A percentile compares a stretch with the other conserved stretches of the same genome.
Evolutionary conservation across 139 green algal species (phyloP).

Genomic region (Ettlia oleoabundans): DNA sequence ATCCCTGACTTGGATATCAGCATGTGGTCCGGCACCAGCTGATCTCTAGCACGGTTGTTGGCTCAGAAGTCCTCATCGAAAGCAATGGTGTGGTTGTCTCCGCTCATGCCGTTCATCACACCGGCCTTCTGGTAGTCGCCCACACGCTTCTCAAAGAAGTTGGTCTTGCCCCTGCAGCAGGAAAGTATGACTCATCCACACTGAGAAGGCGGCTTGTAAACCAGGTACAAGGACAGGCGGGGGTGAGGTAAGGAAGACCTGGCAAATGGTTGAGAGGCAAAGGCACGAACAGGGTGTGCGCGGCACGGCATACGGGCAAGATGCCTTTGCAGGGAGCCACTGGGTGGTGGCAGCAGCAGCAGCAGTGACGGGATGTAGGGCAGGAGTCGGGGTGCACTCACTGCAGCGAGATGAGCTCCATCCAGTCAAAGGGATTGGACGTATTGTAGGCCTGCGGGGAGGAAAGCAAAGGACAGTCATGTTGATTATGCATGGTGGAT

Average conservation of each 20-base stretch:
- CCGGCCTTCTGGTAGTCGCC: constrained; percentile 93
- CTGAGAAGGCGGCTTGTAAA: too few species aligned
- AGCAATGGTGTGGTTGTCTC: constrained; percentile 65
- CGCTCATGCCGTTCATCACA: constrained; percentile 76
- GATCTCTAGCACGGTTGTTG: not conserved
- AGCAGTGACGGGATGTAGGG: too few species aligned
- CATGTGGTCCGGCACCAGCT: not conserved
- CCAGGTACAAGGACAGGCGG: too few species aligned
- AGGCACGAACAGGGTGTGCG: not conserved
- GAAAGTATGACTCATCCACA: not conserved
- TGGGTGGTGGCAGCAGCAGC: too few species aligned
- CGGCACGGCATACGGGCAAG: not conserved
- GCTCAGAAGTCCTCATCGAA: constrained; percentile 89
- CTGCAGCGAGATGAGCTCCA: constrained; percentile 94
- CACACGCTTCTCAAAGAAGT: constrained; percentile 98
- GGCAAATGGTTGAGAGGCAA: not conserved
- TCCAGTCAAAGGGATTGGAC: constrained; percentile 96
- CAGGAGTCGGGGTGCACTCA: constrained; percentile 21
- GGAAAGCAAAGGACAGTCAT: too few species aligned
- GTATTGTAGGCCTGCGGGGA: constrained; percentile 66
- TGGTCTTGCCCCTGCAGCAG: constrained; percentile 85
- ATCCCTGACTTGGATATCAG: too few species aligned
- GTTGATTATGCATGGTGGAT: not conserved
- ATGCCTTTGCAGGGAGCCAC: too few species aligned
- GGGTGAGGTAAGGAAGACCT: too few species aligned